A percentile compares a stretch with the other conserved stretches of the same genome.
Conservation (phyloP, 345 rosid genomes). For the Arabis hirsuta region DNA sequence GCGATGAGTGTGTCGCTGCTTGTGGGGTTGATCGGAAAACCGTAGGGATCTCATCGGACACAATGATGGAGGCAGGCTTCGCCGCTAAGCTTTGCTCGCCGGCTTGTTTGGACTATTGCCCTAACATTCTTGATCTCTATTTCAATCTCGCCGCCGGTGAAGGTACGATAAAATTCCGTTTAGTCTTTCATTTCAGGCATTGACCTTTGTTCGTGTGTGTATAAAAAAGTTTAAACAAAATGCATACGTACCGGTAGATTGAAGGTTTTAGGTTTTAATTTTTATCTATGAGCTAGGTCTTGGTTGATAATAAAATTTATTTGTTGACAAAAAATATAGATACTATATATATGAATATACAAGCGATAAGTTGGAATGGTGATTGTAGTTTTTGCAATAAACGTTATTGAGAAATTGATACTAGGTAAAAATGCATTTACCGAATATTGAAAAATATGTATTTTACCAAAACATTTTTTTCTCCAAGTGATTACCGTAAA, state of each 20-base stretch:
- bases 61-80: slow-evolving; percentile 77
- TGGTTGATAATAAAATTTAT: neutral
- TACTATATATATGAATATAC: too few species aligned
- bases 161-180: slow-evolving; percentile 53
- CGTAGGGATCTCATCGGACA: slow-evolving; percentile 91
- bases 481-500: too few species aligned
- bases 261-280: neutral
- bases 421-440: too few species aligned
- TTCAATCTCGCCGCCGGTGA: slow-evolving; percentile 95
- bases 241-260: neutral
- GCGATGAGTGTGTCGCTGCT: slow-evolving; percentile 66
- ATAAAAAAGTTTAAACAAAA: neutral
- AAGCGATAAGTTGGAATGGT: too few species aligned
- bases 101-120: slow-evolving; percentile 69
- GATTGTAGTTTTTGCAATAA: too few species aligned
- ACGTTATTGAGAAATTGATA: too few species aligned
- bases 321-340: too few species aligned
- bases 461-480: too few species aligned
- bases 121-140: slow-evolving; percentile 93
- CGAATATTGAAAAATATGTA: too few species aligned
- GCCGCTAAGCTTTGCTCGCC: slow-evolving; percentile 83
- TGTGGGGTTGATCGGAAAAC: slow-evolving; percentile 86
- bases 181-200: slow-evolving; percentile 9
- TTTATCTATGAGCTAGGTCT: neutral
- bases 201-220: neutral